Evolutionary conservation across 176 grass and related monocot genomes (phyloP), one percentile per base, ranked within the genome.

Genomic region (Thinopyrum elongatum): DNA sequence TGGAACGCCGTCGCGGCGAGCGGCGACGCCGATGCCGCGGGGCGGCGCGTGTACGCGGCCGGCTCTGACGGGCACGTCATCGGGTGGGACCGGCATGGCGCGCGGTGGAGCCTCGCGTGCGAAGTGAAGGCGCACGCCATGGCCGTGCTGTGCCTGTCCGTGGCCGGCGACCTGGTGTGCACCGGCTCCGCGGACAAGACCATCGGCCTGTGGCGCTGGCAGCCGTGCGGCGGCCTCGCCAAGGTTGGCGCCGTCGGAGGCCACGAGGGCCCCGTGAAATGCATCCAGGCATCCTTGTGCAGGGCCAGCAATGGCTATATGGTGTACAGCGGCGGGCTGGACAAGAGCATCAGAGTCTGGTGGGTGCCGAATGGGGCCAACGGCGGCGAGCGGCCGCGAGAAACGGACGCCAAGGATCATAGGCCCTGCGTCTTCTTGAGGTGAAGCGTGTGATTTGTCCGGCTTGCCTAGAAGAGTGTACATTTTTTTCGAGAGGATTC

Each of bases 311-410:
- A 92, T 3, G 94, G 97, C 0, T 94, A 82, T 35, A 90, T 99
- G 90, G 79, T 99, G 80, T 96, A 96, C 82, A 94, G 90, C 75
- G 97, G 97, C 4, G 89, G 97, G 42, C 79, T 99, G 7, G 97
- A 99, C 59, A 96, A 90, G 87, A 99, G 71, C 84, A 92, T 99
- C 78, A 94, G 92, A 71, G 97, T 99, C 49, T 99, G 97, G 97
- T 99, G 97, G 97, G 92, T 93, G 70, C 84, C 93, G 2, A 46
- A 66, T 15, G 76, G 12, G 4, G 67, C 16, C 17, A 71, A 59
- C 22, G 61, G 2, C 60, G 67, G 41, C n/a, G 60, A 71, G 3
- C 87, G 69, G 21, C 74, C 42, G 57, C 9, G 57, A 47, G 59
- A 83, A 6, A 83, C 83, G 13, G 42, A 35, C 29, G 51, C 5